Conservation (phyloP, 2,329 filamentous ascomycete genomes). For the Aspergillus aculeatinus region DNA sequence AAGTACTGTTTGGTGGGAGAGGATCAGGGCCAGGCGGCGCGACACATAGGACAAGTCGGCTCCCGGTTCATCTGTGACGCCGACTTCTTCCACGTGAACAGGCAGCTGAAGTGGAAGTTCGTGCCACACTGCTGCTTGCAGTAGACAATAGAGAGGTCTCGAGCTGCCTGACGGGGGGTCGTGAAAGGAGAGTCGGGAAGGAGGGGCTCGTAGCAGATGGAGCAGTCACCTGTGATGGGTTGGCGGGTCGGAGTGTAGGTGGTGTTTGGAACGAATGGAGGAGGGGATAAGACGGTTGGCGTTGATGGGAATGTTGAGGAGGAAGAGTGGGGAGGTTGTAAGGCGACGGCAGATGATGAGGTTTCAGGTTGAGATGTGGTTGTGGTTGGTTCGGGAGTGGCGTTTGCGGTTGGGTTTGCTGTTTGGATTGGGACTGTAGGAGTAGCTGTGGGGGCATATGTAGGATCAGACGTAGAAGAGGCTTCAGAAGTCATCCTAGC, state of each 20-base stretch:
- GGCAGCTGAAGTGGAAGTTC: conserved; percentile 4
- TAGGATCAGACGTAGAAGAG: too few relatives aligned
- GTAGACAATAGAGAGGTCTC: neutral
- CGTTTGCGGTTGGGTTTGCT: too few relatives aligned
- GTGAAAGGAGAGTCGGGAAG: neutral
- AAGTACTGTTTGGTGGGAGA: neutral
- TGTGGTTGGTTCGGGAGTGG: neutral
- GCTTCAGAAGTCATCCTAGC: too few relatives aligned
- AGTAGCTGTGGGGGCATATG: too few relatives aligned
- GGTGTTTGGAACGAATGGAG: neutral
- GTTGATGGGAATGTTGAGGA: neutral
- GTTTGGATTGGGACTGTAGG: too few relatives aligned
- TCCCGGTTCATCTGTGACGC: neutral
- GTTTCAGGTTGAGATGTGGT: neutral
- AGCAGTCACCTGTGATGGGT: conserved; percentile 1
- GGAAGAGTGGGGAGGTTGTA: too few relatives aligned
- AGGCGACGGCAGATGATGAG: neutral
- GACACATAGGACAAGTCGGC: conserved; percentile 5
- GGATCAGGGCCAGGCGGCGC: neutral
- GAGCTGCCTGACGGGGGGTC: neutral
- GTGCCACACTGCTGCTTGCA: neutral
- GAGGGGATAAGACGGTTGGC: neutral
- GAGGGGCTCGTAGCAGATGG: neutral
- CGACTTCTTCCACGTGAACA: neutral
- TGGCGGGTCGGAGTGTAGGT: neutral